Evolutionary conservation across 2,329 filamentous ascomycete genomes (phyloP).

Genomic region (Diaporthe australafricana): DNA sequence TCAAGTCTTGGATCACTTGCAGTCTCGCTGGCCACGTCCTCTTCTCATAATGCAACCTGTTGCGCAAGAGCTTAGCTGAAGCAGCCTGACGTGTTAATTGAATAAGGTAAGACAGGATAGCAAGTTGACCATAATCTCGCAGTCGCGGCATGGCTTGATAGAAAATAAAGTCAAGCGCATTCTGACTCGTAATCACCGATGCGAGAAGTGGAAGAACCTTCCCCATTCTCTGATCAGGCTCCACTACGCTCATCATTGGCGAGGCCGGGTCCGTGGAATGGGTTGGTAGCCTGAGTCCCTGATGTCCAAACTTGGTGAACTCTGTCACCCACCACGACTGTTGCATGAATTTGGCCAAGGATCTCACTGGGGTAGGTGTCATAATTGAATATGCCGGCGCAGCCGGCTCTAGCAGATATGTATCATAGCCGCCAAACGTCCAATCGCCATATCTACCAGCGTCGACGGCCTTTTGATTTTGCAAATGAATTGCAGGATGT

Average conservation of each 20-base stretch:
- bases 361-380: not conserved
- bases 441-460: not conserved
- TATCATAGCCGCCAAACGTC: not conserved
- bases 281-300: not conserved
- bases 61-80: not conserved
- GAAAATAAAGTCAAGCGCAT: not conserved
- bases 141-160: not conserved
- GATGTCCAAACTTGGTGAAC: not conserved
- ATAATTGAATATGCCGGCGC: not conserved
- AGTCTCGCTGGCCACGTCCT: not conserved
- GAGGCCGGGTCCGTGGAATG: not conserved
- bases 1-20: not conserved
- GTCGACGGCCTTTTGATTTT: not conserved
- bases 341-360: not conserved
- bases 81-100: not conserved
- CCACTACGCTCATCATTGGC: not conserved
- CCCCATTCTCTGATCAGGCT: not conserved
- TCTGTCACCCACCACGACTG: not conserved
- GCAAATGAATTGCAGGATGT: not conserved
- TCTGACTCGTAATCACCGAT: not conserved
- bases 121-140: not conserved
- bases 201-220: not conserved
- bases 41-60: constrained; percentile 14
- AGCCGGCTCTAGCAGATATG: not conserved
- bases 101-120: not conserved